Base-by-base conservation (phyloP, 1,284 basidiomycete genomes). In the Pascua guehoae region DNA sequence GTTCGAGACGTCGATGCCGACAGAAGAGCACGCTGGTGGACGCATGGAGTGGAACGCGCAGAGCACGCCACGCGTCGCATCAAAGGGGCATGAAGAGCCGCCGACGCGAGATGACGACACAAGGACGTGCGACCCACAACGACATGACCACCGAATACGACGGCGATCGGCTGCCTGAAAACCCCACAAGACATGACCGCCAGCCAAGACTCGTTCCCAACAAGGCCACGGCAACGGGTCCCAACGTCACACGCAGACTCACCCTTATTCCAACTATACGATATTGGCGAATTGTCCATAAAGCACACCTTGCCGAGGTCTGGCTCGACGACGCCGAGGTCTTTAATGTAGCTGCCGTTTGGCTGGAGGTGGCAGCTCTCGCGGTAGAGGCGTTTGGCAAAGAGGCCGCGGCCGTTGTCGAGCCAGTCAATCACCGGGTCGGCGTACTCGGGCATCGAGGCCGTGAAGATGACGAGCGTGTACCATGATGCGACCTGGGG, bases 381-480 rank as follows among this genome's bases (percentile, higher is more conserved):
- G 59, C 95, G 85, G 76, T 98, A 99, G 60, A 98, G 82, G 41
- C 93, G 85, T 61, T 88, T 88, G 0, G 83, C 84, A 45, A 99
- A 85, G 56, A 98, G 88, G 9, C 91, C 91, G 48, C 91, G 83
- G 3, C 95, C 95, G 58, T 89, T 91, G 73, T 99, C 95, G 57
- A 99, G 80, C 95, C 96, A 99, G 78, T 99, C 96, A 67, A 99
- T 98, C 36, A 99, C 95, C 0, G 96, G 95, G 79, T 99, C 95
- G 57, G 95, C 95, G 75, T 99, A 99, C 77, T 98, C 95, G 70
- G 93, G 89, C 87, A 99, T 92, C 8, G 93, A 97, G 1, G 95
- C 96, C 16, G 95, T 99, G 77, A 95, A 99, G 63, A 99, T 91
- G 54, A 99, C 94, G 54, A 99, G 86, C 2, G 94, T 97, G 79